Base-by-base conservation (phyloP, 495 filamentous ascomycete genomes). In the Xeromyces bisporus region DNA sequence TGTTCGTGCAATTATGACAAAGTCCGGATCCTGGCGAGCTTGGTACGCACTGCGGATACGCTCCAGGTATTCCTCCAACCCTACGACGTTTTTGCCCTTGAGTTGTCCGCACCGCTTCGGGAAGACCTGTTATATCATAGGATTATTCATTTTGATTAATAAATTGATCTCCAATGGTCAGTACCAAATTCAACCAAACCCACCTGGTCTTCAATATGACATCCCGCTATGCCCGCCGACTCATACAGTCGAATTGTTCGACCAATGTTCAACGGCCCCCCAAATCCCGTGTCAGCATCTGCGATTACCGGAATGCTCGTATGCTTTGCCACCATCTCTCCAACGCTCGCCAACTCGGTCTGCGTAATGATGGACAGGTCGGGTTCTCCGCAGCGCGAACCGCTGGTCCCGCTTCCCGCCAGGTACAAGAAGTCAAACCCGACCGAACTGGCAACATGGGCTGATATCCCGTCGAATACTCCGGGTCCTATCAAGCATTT, bases 141-240 rank as follows among this genome's bases (percentile, higher is more conserved):
- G 25, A 31, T 7, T 1, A 24, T n/a, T 25, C 18, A 36, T 24
- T 7, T 21, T 12, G 14, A 20, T 1, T 25, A 11, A 18, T 21
- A 6, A 3, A n/a, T n/a, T n/a, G n/a, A n/a, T n/a, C 6, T 12
- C 15, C 18, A 16, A 23, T 15, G 7, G 9, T 11, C 24, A 7
- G n/a, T 26, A 15, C 7, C 17, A 15, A 4, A 16, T 11, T 15
- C 4, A 23, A 27, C 41, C 14, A 55, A 53, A 49, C 51, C 56
- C 3, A 46, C 51, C 36, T 58, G 57, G 35, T 58, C 51, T 34
- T 61, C 57, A 34, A 61, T 58, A 51, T 57, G 58, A 7, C 55
- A 41, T 0, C 57, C 55, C 1, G 57, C 53, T 7, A 51, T 53
- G 0, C 55, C 53, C 1, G 53, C 55, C 6, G 37, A 37, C 0